These are phyloP conservation scores for Solanum habrochaites DNA, from an alignment of 257 asterid genomes.

Conservation along the genomic window DNA sequence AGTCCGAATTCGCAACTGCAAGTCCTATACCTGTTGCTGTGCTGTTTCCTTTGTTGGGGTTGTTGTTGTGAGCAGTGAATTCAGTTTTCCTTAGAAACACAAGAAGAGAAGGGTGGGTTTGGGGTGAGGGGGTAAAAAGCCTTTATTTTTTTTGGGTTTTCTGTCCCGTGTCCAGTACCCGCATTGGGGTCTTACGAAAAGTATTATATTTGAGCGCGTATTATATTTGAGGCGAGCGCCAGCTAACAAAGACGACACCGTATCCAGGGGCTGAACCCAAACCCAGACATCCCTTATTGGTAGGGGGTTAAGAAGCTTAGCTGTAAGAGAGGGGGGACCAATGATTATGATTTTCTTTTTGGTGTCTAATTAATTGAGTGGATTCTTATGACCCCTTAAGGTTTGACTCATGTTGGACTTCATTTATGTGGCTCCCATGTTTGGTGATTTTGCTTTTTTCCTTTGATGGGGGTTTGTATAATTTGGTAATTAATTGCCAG, in stretches of 20 bases:
- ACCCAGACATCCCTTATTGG: neutral
- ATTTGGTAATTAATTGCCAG: slow-evolving; percentile 27
- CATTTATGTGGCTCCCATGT: slow-evolving; percentile 38
- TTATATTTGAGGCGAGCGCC: neutral
- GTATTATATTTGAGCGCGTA: neutral
- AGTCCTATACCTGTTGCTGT: slow-evolving; percentile 1
- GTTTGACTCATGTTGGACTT: slow-evolving; percentile 15
- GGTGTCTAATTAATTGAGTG: slow-evolving; percentile 4
- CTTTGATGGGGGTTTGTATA: slow-evolving; percentile 26
- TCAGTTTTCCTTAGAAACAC: neutral
- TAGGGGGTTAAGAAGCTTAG: neutral
- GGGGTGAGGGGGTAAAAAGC: neutral
- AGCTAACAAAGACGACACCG: neutral
- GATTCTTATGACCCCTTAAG: slow-evolving; percentile 5
- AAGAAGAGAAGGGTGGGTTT: neutral
- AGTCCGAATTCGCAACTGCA: neutral
- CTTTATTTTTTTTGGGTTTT: neutral
- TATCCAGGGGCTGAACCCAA: neutral
- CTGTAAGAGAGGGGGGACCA: slow-evolving; percentile 1
- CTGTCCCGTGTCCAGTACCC: neutral
- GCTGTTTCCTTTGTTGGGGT: neutral
- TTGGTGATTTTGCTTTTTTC: slow-evolving; percentile 45
- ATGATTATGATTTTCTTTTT: slow-evolving; percentile 3
- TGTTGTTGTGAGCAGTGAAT: neutral
- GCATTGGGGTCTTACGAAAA: neutral